Evolutionary conservation across 306 rosid species (phyloP), one percentile per base, ranked within the genome.

Genomic region (Corylus avellana): DNA sequence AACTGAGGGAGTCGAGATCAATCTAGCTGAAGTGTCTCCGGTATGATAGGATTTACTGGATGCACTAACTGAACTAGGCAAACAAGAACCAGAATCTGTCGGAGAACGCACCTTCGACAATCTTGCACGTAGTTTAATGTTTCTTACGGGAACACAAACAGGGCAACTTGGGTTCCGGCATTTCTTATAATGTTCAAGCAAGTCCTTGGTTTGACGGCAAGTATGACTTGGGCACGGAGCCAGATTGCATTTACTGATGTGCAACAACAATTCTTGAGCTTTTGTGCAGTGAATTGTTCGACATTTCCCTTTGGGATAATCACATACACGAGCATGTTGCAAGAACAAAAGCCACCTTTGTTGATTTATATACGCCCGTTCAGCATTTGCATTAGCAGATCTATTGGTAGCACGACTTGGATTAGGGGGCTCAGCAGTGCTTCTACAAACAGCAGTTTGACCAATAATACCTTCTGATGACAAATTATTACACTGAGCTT

Each of bases 261-360:
- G 99, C 75, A 84, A 88, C 82, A 91, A 90, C 86, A 96, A 82
- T 72, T 87, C 88, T 73, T 90, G 96, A 47, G 87, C 94, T 81
- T 16, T 78, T 35, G 87, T 32, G 85, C 99, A 96, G 78, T 62
- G 62, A 77, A 53, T 87, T 79, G 88, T 94, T 44, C 56, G 88
- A 85, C 99, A 96, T 86, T 79, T 86, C 62, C 99, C 99, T 88
- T 96, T 90, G 8, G 93, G 92, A 57, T 91, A 91, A 55, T 83
- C 39, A 79, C 99, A 96, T 4, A 87, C 79, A 54, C 94, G 90
- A 25, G 99, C 99, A 86, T 96, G 99, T 61, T 86, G 83, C 70
- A 96, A 81, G 86, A 96, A 96, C 80, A 96, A 79, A 85, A 96
- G 97, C 99, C 99, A 96, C 79, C 84, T 90, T 78, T 89, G 98